phyloP scores from a whole-genome alignment of 2,329 filamentous ascomycete genomes.

The Sarocladium brachiariae region DNA sequence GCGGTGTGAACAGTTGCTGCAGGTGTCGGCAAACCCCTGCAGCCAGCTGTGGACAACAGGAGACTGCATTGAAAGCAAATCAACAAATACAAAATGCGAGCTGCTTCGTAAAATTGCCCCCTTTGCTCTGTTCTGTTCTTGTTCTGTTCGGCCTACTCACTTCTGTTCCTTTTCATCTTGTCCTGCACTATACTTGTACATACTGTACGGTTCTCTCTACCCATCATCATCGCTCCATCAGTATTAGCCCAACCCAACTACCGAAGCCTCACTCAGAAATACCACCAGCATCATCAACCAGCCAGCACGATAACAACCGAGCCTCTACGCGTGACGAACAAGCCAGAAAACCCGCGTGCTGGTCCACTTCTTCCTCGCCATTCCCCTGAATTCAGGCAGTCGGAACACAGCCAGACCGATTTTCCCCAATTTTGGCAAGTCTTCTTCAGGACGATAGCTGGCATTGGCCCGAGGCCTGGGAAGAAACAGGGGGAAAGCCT shows the following conservation, averaged over 20 bases:
- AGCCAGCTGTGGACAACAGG: conserved; percentile 3
- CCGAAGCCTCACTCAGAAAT: too few species aligned
- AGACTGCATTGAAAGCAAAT: not conserved
- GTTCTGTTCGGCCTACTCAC: not conserved
- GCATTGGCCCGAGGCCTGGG: too few species aligned
- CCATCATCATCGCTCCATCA: too few species aligned
- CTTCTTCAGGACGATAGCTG: not conserved
- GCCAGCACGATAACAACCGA: not conserved
- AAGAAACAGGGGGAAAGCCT: not conserved
- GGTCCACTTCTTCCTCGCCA: conserved; percentile 5
- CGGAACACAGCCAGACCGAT: not conserved
- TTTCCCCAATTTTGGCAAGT: not conserved
- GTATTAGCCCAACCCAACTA: too few species aligned
- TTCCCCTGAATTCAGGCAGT: not conserved
- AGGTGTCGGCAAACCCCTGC: not conserved
- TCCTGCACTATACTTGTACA: not conserved
- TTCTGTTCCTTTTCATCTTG: not conserved
- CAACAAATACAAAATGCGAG: conserved; percentile 3
- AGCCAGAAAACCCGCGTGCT: too few species aligned
- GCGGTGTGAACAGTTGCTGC: conserved; percentile 4
- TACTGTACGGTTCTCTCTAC: too few species aligned
- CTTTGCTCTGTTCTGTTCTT: not conserved
- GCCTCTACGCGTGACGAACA: not conserved
- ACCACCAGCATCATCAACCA: too few species aligned
- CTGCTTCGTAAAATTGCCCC: not conserved